A percentile compares a stretch with the other conserved stretches of the same genome.
These are phyloP conservation scores for Termitomyces sp. DNA, from an alignment of 768 basidiomycete genomes.

Conservation along the genomic window DNA sequence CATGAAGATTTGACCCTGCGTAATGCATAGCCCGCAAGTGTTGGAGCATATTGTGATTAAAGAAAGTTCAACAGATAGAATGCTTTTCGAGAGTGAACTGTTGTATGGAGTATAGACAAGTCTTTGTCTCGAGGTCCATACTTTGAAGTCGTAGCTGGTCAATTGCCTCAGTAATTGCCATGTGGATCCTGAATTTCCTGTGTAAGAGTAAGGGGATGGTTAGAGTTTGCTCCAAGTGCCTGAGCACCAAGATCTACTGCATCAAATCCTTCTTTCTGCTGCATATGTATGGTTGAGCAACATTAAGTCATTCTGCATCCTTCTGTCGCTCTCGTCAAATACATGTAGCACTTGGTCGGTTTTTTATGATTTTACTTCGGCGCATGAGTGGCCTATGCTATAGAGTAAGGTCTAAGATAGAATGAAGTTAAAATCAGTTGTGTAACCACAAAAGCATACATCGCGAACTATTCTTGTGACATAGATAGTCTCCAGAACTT, in stretches of 20 bases:
- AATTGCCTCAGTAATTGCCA: not conserved
- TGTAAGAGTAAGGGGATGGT: not conserved
- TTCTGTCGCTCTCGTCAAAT: too few species aligned
- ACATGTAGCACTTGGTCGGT: too few species aligned
- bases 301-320: too few species aligned
- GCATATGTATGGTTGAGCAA: too few species aligned
- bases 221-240: too few species aligned
- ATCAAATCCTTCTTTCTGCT: too few species aligned
- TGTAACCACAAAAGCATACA: too few species aligned
- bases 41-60: conserved; percentile 80
- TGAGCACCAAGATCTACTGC: too few species aligned
- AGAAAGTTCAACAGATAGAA: conserved; percentile 11
- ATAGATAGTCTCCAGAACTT: not conserved
- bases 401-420: too few species aligned
- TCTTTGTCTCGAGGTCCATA: not conserved
- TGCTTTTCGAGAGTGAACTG: not conserved
- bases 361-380: too few species aligned
- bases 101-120: not conserved
- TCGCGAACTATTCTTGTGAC: not conserved
- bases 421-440: too few species aligned
- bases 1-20: conserved; percentile 3
- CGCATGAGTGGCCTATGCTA: too few species aligned
- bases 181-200: not conserved
- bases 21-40: conserved; percentile 60
- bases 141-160: not conserved